Percentiles rank a stretch among this genome's conserved stretches.
Conservation (phyloP, 345 rosid genomes). For the Aquilaria malaccensis region DNA sequence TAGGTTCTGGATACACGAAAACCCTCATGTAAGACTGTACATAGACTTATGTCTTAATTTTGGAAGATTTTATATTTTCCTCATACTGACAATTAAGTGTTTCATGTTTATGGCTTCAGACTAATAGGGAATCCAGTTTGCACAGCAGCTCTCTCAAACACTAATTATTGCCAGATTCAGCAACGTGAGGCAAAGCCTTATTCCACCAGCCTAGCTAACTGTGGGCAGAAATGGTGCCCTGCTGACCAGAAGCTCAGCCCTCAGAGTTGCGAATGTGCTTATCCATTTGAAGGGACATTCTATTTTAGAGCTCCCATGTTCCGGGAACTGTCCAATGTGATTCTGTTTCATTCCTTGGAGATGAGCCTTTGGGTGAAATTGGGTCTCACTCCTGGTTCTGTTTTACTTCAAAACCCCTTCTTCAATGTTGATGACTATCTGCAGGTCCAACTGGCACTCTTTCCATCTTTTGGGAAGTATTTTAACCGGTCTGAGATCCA, state of each 20-base stretch:
- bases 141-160: constrained; percentile 42
- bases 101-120: constrained; percentile 28
- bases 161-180: constrained; percentile 70
- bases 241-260: constrained; percentile 75
- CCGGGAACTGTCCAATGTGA: constrained; percentile 56
- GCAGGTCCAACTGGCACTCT: constrained; percentile 71
- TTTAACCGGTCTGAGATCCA: constrained; percentile 61
- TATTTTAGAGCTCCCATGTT: constrained; percentile 76
- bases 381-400: constrained; percentile 76
- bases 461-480: constrained; percentile 50
- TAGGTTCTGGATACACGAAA: constrained; percentile 47
- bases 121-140: constrained; percentile 92
- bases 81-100: constrained; percentile 2
- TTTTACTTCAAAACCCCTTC: constrained; percentile 72
- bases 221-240: constrained; percentile 57
- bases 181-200: constrained; percentile 47
- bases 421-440: constrained; percentile 85
- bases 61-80: background rate
- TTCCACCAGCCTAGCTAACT: constrained; percentile 68
- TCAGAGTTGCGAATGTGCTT: constrained; percentile 85
- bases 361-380: constrained; percentile 73
- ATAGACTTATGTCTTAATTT: background rate
- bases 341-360: constrained; percentile 64
- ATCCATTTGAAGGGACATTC: constrained; percentile 81
- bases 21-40: constrained; percentile 47